Base-by-base conservation (phyloP, 805 yeast genomes). In the Soucietia sequanensis region DNA sequence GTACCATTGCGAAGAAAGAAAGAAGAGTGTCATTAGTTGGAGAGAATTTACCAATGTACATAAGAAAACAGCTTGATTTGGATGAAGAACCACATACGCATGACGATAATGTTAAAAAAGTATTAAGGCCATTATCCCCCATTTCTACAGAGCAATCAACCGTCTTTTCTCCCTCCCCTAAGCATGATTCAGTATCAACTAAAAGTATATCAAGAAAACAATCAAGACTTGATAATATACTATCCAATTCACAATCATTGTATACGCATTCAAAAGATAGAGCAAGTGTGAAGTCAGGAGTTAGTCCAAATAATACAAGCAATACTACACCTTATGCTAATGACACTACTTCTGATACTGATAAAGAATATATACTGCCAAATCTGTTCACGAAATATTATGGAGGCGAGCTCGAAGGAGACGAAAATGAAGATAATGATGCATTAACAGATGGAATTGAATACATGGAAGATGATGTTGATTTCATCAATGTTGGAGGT, bases 351-450 rank as follows among this genome's bases (percentile, higher is more conserved):
- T 44, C 40, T 23, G 38, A 35, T 16, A 41, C 37, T 13, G 65
- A 62, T 30, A 57, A 50, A 33, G 69, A 65, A 39, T 66, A 67
- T 39, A 55, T 65, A 15, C 69, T 62, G 70, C 71, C 73, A 9
- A 53, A 53, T 31, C 62, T 56, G 62, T 44, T 66, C 30, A 56
- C 65, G 3, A 48, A 48, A 27, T 58, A 52, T 31, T 55, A 54
- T 28, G 65, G 50, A 4, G 27, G 30, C 8, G 52, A 49, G 9
- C 54, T 52, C 14, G 47, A 40, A 4, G 20, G 12, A 16, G 48
- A 46, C 23, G 50, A 48, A 4, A 50, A 43, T 14, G 54, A 48
- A 7, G 54, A 53, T 19, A n/a, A n/a, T n/a, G n/a, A n/a, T n/a
- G n/a, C n/a, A n/a, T n/a, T n/a, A n/a, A n/a, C n/a, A n/a, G 45